Percentiles rank a stretch among this genome's conserved stretches.
phyloP scores from a whole-genome alignment of 129 eudicot species.

The Flaveria sonorensis region DNA sequence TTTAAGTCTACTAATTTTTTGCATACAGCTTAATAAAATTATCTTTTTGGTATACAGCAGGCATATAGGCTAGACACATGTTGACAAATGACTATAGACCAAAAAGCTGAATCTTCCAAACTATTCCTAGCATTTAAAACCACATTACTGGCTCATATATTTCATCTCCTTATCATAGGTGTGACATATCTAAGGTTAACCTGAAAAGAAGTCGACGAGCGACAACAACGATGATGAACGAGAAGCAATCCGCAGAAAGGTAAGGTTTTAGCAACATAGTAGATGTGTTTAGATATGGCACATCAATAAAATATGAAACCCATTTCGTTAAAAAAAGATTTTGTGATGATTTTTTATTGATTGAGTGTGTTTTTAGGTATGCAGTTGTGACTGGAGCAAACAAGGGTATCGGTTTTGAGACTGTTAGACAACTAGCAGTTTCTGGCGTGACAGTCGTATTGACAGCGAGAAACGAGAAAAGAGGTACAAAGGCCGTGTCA shows the following conservation, averaged over 20 bases:
- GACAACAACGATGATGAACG: conserved; percentile 30
- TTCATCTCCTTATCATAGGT: conserved; percentile 17
- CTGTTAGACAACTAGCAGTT: conserved; percentile 63
- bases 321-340: neutral
- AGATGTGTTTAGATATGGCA: neutral
- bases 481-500: conserved; percentile 59
- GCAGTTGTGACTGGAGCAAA: conserved; percentile 94
- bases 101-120: neutral
- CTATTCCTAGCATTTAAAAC: neutral
- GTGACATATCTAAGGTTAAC: conserved; percentile 5
- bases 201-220: conserved; percentile 17
- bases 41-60: neutral
- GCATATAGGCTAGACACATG: neutral
- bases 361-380: conserved; percentile 37
- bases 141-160: neutral
- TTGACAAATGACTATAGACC: conserved; percentile 12
- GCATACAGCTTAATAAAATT: neutral
- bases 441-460: conserved; percentile 64
- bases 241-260: conserved; percentile 33
- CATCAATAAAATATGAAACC: neutral
- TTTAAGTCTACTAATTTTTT: neutral
- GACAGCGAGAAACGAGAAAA: conserved; percentile 69
- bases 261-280: conserved; percentile 9
- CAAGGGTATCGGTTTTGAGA: conserved; percentile 89
- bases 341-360: neutral